phyloP scores from a whole-genome alignment of 768 basidiomycete species.

The Kwoniella sp. region DNA sequence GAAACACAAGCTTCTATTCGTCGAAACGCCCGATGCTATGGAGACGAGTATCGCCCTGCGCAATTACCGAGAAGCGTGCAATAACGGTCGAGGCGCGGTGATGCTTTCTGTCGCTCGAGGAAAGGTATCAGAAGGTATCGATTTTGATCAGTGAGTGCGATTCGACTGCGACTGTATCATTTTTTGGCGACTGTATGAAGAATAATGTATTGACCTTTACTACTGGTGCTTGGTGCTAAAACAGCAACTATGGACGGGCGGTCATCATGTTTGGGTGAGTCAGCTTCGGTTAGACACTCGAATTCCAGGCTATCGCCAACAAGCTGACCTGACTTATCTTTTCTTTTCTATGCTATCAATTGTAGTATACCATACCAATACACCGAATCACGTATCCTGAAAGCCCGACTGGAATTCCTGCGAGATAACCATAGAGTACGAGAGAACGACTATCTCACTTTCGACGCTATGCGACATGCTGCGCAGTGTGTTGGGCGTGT shows the following conservation, averaged over 20 bases:
- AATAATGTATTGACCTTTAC: too few relatives aligned
- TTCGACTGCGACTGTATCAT: not conserved
- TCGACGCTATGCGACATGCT: conserved; percentile 98
- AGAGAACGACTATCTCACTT: conserved; percentile 97
- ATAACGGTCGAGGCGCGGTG: conserved; percentile 96
- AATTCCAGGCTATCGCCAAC: too few relatives aligned
- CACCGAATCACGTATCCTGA: conserved; percentile 94
- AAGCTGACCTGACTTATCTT: conserved; percentile 3
- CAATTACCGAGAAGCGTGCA: conserved; percentile 95
- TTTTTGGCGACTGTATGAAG: too few relatives aligned
- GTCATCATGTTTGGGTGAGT: conserved; percentile 98
- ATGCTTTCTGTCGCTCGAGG: conserved; percentile 95
- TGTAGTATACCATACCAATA: conserved; percentile 91
- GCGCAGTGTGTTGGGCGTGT: conserved; percentile 99
- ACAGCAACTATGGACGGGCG: conserved; percentile 86
- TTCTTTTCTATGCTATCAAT: too few relatives aligned
- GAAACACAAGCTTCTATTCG: conserved; percentile 99
- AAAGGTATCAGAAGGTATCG: conserved; percentile 99
- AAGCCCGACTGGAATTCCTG: conserved; percentile 94
- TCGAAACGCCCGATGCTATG: conserved; percentile 98
- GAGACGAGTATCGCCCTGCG: conserved; percentile 97
- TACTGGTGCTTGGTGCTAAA: not conserved
- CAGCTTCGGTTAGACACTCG: too few relatives aligned
- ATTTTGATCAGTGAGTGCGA: conserved; percentile 78
- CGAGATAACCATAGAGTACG: conserved; percentile 98